Percentiles rank a stretch among this genome's conserved stretches.
These are phyloP conservation scores for Flammula alnicola DNA, from an alignment of 1,284 basidiomycete species.

Conservation along the genomic window DNA sequence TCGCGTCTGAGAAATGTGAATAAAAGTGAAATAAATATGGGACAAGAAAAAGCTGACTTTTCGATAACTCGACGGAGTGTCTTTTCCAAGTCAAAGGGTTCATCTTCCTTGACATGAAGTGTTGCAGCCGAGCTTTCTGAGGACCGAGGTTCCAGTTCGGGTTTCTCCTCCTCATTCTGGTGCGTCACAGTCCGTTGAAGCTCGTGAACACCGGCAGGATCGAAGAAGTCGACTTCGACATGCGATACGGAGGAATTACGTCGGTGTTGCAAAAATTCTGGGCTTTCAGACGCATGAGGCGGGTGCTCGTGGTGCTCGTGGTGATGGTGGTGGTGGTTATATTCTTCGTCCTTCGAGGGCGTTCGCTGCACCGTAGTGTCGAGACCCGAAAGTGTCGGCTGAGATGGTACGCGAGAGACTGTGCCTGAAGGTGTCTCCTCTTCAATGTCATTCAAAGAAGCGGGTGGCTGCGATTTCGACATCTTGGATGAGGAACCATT, in stretches of 20 bases:
- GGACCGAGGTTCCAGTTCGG: not conserved
- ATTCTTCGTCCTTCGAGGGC: not conserved
- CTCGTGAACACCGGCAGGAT: slow-evolving; percentile 32
- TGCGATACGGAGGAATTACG: slow-evolving; percentile 29
- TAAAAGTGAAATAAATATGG: not conserved
- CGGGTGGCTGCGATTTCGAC: slow-evolving; percentile 1
- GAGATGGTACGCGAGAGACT: slow-evolving; percentile 20
- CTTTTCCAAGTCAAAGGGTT: slow-evolving; percentile 34
- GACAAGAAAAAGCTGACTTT: slow-evolving; percentile 24
- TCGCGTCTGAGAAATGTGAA: slow-evolving; percentile 37
- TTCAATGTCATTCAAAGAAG: slow-evolving; percentile 10
- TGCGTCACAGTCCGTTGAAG: slow-evolving; percentile 29
- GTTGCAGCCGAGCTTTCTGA: slow-evolving; percentile 19
- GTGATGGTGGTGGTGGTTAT: not conserved
- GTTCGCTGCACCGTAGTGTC: slow-evolving; percentile 7
- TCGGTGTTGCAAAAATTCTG: slow-evolving; percentile 12
- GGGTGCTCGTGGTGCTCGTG: slow-evolving; percentile 14
- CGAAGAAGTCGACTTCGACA: slow-evolving; percentile 35
- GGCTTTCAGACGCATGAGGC: slow-evolving; percentile 13
- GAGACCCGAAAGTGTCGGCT: slow-evolving; percentile 19
- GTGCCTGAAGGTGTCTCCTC: slow-evolving; percentile 20
- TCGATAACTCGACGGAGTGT: slow-evolving; percentile 27
- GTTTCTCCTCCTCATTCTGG: slow-evolving; percentile 15
- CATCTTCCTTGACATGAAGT: slow-evolving; percentile 19
- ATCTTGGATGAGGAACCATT: slow-evolving; percentile 7